Conservation (phyloP, 1,284 basidiomycete species). For the Pulchroboletus neoregius region DNA sequence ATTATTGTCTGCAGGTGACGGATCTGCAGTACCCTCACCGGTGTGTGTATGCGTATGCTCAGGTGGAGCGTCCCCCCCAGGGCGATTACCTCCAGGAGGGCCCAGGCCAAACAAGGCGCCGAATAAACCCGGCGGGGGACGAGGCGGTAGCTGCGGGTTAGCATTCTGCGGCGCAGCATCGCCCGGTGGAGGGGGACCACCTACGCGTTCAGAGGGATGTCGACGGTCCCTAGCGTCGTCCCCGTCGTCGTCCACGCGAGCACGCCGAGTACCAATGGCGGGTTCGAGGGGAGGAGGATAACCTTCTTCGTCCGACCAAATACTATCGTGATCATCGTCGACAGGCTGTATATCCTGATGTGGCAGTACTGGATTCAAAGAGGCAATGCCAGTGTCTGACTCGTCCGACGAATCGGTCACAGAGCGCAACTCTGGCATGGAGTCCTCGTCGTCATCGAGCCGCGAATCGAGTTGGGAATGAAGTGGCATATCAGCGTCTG, state of each 20-base stretch:
- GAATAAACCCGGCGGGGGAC: constrained; percentile 21
- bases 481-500: constrained; percentile 8
- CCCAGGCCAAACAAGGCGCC: constrained; percentile 27
- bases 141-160: constrained; percentile 19
- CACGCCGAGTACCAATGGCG: constrained; percentile 37
- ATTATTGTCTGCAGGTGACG: constrained; percentile 22
- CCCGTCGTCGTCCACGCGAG: constrained; percentile 51
- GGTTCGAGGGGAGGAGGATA: constrained; percentile 26
- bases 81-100: constrained; percentile 7
- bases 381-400: constrained; percentile 25
- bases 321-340: constrained; percentile 34
- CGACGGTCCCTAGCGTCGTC: constrained; percentile 54
- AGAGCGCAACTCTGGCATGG: constrained; percentile 43
- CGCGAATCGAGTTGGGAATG: constrained; percentile 7
- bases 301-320: constrained; percentile 31
- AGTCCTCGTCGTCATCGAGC: constrained; percentile 27
- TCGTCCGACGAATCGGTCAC: constrained; percentile 38
- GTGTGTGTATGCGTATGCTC: constrained; percentile 27
- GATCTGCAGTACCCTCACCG: constrained; percentile 28
- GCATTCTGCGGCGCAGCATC: constrained; percentile 17
- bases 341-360: constrained; percentile 2
- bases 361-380: constrained; percentile 33
- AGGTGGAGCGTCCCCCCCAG: constrained; percentile 15
- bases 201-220: constrained; percentile 52
- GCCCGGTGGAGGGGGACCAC: constrained; percentile 8